Percentiles rank a stretch among this genome's conserved stretches.
Evolutionary conservation across 768 basidiomycete species (phyloP).

Genomic region (Trametes coccinea): DNA sequence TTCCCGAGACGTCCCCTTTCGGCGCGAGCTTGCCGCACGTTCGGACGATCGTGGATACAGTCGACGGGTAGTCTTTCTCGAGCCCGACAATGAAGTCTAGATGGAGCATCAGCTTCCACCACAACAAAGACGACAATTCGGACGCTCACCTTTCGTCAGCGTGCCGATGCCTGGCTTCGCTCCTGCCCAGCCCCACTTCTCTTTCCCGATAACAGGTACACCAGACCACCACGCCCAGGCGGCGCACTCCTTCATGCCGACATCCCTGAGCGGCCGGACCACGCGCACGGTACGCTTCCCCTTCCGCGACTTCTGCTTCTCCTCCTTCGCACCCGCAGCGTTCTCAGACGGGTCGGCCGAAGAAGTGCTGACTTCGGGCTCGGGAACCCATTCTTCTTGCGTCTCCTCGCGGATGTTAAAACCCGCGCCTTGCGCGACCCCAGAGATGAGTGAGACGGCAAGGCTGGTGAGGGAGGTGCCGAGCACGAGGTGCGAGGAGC

Average conservation of each 20-base stretch:
- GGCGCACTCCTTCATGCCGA: conserved; percentile 78
- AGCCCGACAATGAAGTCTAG: conserved; percentile 83
- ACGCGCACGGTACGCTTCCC: conserved; percentile 44
- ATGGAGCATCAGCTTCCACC: no score
- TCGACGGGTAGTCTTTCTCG: conserved; percentile 83
- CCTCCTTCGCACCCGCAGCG: neutral
- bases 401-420: conserved; percentile 67
- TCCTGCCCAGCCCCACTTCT: conserved; percentile 40
- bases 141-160: conserved; percentile 61
- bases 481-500: conserved; percentile 74
- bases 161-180: conserved; percentile 60
- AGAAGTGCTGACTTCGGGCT: neutral
- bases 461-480: conserved; percentile 81
- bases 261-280: conserved; percentile 67
- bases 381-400: conserved; percentile 67
- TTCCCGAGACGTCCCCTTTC: conserved; percentile 49
- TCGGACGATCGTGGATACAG: conserved; percentile 79
- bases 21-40: conserved; percentile 79
- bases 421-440: conserved; percentile 75
- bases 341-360: neutral
- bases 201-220: conserved; percentile 52
- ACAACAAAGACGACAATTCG: no score
- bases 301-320: conserved; percentile 5
- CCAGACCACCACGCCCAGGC: conserved; percentile 76
- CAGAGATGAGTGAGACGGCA: conserved; percentile 72